Evolutionary conservation across 345 rosid genomes (phyloP), one percentile per base, ranked within the genome.

Genomic region (Microthlaspi erraticum): DNA sequence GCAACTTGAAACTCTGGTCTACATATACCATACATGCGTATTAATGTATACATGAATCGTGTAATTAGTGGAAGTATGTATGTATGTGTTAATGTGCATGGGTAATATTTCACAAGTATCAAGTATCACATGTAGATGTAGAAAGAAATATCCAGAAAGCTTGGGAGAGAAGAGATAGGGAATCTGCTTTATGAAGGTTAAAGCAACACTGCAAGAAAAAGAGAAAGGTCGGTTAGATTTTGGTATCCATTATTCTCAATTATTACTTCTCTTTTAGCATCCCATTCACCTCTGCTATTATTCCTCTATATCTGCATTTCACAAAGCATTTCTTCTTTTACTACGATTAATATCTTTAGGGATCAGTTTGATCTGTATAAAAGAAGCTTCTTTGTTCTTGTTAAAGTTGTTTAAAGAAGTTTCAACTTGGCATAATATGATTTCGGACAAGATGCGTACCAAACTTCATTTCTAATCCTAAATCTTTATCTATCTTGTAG

Each of bases 161-260:
- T 43, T 74, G 56, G 61, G 78, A 44, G 61, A 59, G 68, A 74
- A 74, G 73, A 17, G 38, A 66, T 42, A 66, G 36, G 55, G 73
- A 60, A 74, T 74, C 73, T 59, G 39, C 61, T 73, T 66, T 33
- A 44, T 33, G 71, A 10, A 20, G 43, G 44, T 20, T 65, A 73
- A 66, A 73, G 61, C 37, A 37, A 45, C 50, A 57, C 37, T 48
- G 2, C 32, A 18, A 19, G 43, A 32, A 57, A 65, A 58, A 39
- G 60, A 49, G 72, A 49, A 57, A 58, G 23, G 66, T 49, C 72
- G 54, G 61, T 50, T 39, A 38, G 39, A 46, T 58, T 58, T 50
- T 58, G 36, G 16, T 46, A 43, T 71, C 12, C 41, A 60, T 59
- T 41, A 57, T 56, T 64, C 77, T 64, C 77, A 56, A 55, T 73